These are phyloP conservation scores for Nannochloris sp. DNA, from an alignment of 139 green algal species.

Conservation along the genomic window DNA sequence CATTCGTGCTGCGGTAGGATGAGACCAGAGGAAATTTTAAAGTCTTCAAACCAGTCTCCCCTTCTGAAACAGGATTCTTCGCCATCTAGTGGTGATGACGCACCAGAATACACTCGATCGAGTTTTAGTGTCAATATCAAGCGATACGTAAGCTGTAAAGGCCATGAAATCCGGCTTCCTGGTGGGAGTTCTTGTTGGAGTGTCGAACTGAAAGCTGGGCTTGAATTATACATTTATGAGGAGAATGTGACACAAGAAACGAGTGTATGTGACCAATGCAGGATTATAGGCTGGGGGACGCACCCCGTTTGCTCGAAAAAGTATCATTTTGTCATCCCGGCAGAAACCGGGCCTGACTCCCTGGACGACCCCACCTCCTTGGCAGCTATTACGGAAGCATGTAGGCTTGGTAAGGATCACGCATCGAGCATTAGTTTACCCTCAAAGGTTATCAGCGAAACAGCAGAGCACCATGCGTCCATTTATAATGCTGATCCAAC, in stretches of 20 bases:
- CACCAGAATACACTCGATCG: no score
- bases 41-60: no score
- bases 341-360: constrained; percentile 27
- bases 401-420: not conserved
- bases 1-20: no score
- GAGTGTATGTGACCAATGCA: constrained; percentile 65
- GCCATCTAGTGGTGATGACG: no score
- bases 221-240: constrained; percentile 30
- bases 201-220: constrained; percentile 10
- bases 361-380: constrained; percentile 39
- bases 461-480: constrained; percentile 11
- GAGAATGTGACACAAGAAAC: constrained; percentile 13
- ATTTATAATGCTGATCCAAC: constrained; percentile 39
- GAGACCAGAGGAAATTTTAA: no score
- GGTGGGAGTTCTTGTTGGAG: constrained; percentile 19
- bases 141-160: not conserved
- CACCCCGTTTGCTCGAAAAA: constrained; percentile 66
- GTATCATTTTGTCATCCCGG: constrained; percentile 85
- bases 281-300: constrained; percentile 82
- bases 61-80: no score
- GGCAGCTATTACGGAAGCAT: constrained; percentile 35
- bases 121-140: not conserved
- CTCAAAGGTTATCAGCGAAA: constrained; percentile 7
- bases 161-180: not conserved
- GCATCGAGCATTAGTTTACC: not conserved